Evolutionary conservation across 2,329 filamentous ascomycete species (phyloP).

Genomic region (Epichloe glyceriae): DNA sequence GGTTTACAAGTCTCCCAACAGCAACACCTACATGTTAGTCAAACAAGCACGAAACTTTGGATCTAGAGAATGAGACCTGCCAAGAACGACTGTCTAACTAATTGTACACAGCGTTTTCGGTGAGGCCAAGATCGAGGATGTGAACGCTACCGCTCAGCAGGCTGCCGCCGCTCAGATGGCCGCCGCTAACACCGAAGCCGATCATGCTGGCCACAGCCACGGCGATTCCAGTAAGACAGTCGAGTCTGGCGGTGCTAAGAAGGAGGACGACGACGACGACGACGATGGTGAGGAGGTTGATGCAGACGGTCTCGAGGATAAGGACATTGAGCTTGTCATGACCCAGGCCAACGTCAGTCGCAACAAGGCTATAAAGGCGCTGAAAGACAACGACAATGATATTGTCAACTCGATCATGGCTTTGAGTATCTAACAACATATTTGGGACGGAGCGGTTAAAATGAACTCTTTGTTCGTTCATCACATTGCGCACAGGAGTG

Average conservation of each 20-base stretch:
- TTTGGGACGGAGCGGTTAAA: slow-evolving; percentile 2
- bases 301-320: slow-evolving; percentile 86
- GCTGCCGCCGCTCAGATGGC: slow-evolving; percentile 82
- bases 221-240: slow-evolving; percentile 52
- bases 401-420: slow-evolving; percentile 99
- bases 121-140: slow-evolving; percentile 99
- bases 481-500: slow-evolving; percentile 13
- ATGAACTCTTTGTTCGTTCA: slow-evolving; percentile 4
- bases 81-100: not conserved
- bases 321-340: slow-evolving; percentile 99
- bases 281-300: slow-evolving; percentile 95
- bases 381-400: slow-evolving; percentile 99
- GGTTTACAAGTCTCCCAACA: slow-evolving; percentile 98
- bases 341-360: slow-evolving; percentile 91
- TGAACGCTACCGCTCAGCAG: slow-evolving; percentile 96
- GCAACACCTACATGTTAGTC: slow-evolving; percentile 98
- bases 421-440: slow-evolving; percentile 56
- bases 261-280: slow-evolving; percentile 72
- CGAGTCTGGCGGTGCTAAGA: slow-evolving; percentile 52
- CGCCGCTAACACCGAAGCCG: slow-evolving; percentile 49
- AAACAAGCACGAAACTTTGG: not conserved
- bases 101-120: slow-evolving; percentile 69
- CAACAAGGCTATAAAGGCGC: slow-evolving; percentile 97
- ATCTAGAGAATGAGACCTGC: not conserved
- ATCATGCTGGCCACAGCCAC: slow-evolving; percentile 62